These are phyloP conservation scores for Blepharisma stoltei DNA, from an alignment of 73 alveolate genomes.

Conservation along the genomic window DNA sequence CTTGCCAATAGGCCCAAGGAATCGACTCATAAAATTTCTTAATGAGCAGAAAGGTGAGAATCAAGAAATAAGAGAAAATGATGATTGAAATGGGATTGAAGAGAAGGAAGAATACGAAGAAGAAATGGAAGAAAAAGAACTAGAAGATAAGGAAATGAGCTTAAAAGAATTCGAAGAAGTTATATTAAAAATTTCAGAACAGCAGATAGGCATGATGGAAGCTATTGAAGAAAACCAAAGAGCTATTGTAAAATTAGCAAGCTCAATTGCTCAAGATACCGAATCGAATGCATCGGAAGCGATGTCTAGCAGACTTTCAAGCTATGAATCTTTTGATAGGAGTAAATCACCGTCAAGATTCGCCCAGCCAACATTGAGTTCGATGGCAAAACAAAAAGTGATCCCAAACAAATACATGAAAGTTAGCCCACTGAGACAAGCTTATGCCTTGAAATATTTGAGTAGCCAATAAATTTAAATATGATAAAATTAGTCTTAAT, in stretches of 20 bases:
- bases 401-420: slow-evolving; percentile 18
- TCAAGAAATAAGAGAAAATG: background rate
- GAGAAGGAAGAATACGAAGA: background rate
- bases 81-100: background rate
- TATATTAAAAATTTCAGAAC: background rate
- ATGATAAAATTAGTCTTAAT: no score
- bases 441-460: slow-evolving; percentile 5
- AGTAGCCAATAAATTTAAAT: background rate
- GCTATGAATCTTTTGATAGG: background rate
- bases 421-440: slow-evolving; percentile 14
- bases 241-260: background rate
- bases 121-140: background rate
- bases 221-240: background rate
- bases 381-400: slow-evolving; percentile 21
- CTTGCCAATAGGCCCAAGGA: slow-evolving; percentile 24
- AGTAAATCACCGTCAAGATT: background rate
- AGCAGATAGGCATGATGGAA: background rate
- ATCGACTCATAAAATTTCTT: background rate
- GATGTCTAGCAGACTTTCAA: background rate
- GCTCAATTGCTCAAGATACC: background rate
- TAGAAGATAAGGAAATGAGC: background rate
- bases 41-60: background rate
- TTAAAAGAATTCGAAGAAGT: background rate
- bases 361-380: slow-evolving; percentile 6
- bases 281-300: background rate